Evolutionary conservation across 768 basidiomycete genomes (phyloP), one percentile per base, ranked within the genome.

Genomic region (Rhizopogon roseolus): DNA sequence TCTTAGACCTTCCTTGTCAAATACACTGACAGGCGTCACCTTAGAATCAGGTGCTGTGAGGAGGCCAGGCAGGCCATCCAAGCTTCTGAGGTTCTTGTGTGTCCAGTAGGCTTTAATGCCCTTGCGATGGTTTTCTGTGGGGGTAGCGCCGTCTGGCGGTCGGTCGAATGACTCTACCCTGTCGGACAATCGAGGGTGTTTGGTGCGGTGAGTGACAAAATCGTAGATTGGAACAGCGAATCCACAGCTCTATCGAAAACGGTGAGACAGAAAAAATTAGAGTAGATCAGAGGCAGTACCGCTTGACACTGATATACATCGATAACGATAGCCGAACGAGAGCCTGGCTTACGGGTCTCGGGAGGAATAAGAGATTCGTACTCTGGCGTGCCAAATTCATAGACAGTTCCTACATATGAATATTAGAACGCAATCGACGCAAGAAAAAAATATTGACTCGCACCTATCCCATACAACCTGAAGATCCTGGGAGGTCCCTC

Each of bases 331-430:
- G 76, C 75, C 9, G 84, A 71, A 16, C 85, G 75, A 3, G 85
- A 84, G 22, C 85, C 85, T 0, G 81, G 76, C 44, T 75, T 72
- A 10, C 85, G 77, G 38, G 70, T 66, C 17, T 70, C 66, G 1
- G 71, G 57, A 0, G 81, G 75, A n/a, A 88, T 73, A 34, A 81
- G 73, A 0, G 62, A 64, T 44, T 82, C 73, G 63, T 84, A 88
- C 61, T 82, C 83, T 1, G 78, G 74, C 10, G 82, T 78, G 10
- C 83, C 85, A 55, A 80, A 81, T 63, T 88, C 85, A 55, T 85
- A 72, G 6, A 79, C 78, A 2, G 75, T 77, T 4, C 84, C 86
- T 86, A 51, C 39, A 42, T 11, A 8, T 14, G 10, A 27, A 32
- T 25, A 37, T 56, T 10, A 58, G 44, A 50, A 46, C 27, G 14